phyloP scores from a whole-genome alignment of 768 basidiomycete species.

The Mycena sanguinolenta region DNA sequence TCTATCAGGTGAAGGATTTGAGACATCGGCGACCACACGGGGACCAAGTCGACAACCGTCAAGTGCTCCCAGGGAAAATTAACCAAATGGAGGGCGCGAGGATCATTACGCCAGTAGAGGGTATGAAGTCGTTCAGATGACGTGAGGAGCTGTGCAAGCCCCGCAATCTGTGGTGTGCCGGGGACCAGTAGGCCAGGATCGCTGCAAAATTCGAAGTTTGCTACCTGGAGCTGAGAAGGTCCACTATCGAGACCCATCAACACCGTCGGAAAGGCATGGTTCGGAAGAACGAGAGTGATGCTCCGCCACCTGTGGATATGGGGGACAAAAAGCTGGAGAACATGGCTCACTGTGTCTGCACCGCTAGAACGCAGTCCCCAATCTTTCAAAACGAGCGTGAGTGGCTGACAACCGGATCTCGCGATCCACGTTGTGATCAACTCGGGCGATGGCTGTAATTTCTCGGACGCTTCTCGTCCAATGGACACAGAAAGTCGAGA shows the following conservation, averaged over 20 bases:
- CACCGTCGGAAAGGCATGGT: conserved; percentile 9
- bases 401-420: conserved; percentile 25
- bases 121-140: conserved; percentile 25
- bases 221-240: conserved; percentile 22
- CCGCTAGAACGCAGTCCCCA: background rate
- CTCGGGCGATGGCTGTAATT: conserved; percentile 1
- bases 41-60: conserved; percentile 28
- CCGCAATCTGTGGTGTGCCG: conserved; percentile 9
- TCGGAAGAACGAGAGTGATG: conserved; percentile 27
- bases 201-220: conserved; percentile 18
- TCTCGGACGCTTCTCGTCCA: background rate
- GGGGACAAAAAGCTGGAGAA: conserved; percentile 22
- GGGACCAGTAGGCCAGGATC: conserved; percentile 5
- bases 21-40: conserved; percentile 25
- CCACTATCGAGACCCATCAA: conserved; percentile 4
- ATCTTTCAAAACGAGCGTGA: conserved; percentile 23
- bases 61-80: conserved; percentile 19
- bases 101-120: conserved; percentile 25
- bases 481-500: conserved; percentile 19
- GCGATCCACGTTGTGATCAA: conserved; percentile 24
- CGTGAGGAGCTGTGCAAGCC: conserved; percentile 21
- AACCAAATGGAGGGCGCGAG: conserved; percentile 1
- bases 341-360: background rate
- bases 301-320: conserved; percentile 27
- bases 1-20: conserved; percentile 18